Evolutionary conservation across 345 rosid species (phyloP), one percentile per base, ranked within the genome.

Genomic region (Microcos paniculata): DNA sequence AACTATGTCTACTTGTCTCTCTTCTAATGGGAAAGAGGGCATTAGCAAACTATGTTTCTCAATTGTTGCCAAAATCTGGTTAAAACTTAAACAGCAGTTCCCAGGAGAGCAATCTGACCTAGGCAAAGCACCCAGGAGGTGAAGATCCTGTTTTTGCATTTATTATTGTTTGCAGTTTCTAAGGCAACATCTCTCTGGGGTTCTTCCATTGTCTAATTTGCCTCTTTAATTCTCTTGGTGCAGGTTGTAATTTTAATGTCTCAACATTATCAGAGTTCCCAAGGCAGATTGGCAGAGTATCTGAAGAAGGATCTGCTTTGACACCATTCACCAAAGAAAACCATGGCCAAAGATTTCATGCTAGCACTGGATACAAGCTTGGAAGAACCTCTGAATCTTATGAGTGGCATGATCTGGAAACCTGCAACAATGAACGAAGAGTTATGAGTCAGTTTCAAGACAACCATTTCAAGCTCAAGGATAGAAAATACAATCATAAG

Each of bases 381-480:
- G 61, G 73, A 70, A 70, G 58, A 51, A 30, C 59, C 8, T 70
- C 45, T 5, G 73, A 31, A 52, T 8, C 30, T 49, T 51, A 31
- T 70, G 45, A 70, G 31, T 48, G 42, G 72, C 48, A 48, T 30
- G 72, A 68, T 68, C 0, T 19, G 61, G 73, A 51, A 33, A 70
- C 73, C 59, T 31, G 59, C 59, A 49, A 70, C 30, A 31, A n/a
- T 14, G 73, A 52, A 52, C 33, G 61, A 33, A 70, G 46, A 19
- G 61, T 70, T 70, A 38, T 51, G 30, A 51, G 45, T 51, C 45
- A 6, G 73, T 70, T 69, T 30, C 26, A 30, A 19, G 19, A 69
- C 45, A 10, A 28, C 57, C 8, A 68, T 48, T 70, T 70, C 45
- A 31, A 38, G 61, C 61, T 31, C 11, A 51, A 31, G 59, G 26